Evolutionary conservation across 2,329 filamentous ascomycete genomes (phyloP).

Genomic region (Dactylellina sp.): DNA sequence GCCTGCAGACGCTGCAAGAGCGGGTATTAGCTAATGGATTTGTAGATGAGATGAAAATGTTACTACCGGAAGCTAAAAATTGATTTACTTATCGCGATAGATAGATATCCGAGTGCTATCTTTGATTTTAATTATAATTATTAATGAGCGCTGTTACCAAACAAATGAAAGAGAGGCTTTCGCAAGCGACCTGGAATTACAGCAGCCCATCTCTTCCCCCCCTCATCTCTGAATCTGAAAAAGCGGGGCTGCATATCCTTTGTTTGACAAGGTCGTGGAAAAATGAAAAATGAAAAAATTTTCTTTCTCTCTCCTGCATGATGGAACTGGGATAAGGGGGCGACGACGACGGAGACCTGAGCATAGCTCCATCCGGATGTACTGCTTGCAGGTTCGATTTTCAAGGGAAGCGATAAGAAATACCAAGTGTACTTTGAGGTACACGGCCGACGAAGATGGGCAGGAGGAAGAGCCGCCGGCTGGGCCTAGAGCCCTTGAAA

Average conservation of each 20-base stretch:
- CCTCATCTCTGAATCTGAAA: too few relatives aligned
- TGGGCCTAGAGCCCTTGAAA: constrained; percentile 17
- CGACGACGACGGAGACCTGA: background rate
- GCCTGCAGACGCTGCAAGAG: constrained; percentile 8
- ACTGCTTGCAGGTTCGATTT: constrained; percentile 11
- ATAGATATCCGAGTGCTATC: too few relatives aligned
- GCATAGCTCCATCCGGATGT: constrained; percentile 6
- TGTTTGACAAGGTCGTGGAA: too few relatives aligned
- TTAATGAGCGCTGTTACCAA: too few relatives aligned
- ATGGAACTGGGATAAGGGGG: constrained; percentile 5
- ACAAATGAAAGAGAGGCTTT: too few relatives aligned
- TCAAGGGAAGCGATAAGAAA: constrained; percentile 23
- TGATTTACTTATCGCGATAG: too few relatives aligned
- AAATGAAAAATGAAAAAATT: background rate
- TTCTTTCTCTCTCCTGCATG: constrained; percentile 10
- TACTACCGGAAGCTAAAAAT: background rate
- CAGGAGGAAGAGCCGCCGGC: constrained; percentile 19
- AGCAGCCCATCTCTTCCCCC: too few relatives aligned
- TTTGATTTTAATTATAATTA: too few relatives aligned
- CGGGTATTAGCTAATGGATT: constrained; percentile 58
- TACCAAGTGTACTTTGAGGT: constrained; percentile 22
- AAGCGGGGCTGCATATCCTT: too few relatives aligned
- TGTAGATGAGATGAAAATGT: constrained; percentile 52
- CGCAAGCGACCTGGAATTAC: too few relatives aligned
- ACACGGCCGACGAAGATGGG: constrained; percentile 6